Base-by-base conservation (phyloP, 2,329 filamentous ascomycete species). In the Botrytis fabae region DNA sequence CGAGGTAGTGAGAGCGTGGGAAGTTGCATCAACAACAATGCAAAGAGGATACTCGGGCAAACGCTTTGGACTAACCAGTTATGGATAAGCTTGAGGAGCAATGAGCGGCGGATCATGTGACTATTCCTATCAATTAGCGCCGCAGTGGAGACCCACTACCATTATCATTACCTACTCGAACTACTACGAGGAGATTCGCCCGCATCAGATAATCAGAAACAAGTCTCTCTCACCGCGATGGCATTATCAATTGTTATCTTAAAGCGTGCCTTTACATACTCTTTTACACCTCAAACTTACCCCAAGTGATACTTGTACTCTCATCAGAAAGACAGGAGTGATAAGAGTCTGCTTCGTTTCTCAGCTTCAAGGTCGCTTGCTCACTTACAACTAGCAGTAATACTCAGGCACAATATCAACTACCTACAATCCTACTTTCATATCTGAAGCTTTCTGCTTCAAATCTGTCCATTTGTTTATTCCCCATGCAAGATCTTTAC, bases 201-300 rank as follows among this genome's bases (percentile, higher is more conserved):
- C 35, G 35, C 22, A 40, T 40, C 59, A 61, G 14, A 40, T 25
- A 35, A 61, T 40, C 28, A 38, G 28, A 38, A 51, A 40, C 32
- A 51, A 28, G 18, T 25, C 35, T 60, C 57, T 65, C 22, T 28
- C 64, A 54, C 16, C 63, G 46, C 46, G 32, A 66, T 51, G 63
- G 22, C 63, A 66, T 66, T 66, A 40, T 25, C 44, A 66, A 66
- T 38, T 38, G 35, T 66, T 40, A 28, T 28, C 64, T 66, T 22
- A 4, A 40, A 68, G 7, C 28, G 5, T 54, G 42, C 44, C n/a
- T 12, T 10, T 28, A n/a, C 60, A 62, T 61, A 18, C 25, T 40
- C 25, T 38, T 54, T 28, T n/a, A 68, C 44, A 51, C 7, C 32
- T 51, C 22, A 48, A 25, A 38, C 22, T 51, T 54, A 54, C 16